A percentile compares a stretch with the other conserved stretches of the same genome.
phyloP scores from a whole-genome alignment of 2,329 filamentous ascomycete species.

The Apiospora malaysiana region DNA sequence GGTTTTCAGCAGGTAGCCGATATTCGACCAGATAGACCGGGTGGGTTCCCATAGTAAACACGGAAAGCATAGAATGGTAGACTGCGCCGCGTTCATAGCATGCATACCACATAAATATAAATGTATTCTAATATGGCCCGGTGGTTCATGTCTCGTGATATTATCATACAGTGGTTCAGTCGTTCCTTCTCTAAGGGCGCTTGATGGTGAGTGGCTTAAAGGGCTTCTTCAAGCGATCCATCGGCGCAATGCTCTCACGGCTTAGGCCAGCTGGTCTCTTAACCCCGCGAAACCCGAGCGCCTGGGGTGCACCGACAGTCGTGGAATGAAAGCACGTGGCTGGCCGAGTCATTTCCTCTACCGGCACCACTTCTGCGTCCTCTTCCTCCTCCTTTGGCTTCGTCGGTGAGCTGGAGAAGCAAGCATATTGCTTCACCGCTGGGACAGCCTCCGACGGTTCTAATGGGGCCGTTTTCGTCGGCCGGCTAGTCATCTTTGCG shows the following conservation, averaged over 20 bases:
- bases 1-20: constrained; percentile 43
- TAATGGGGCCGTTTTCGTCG: constrained; percentile 30
- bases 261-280: constrained; percentile 51
- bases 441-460: constrained; percentile 31
- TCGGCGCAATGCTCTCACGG: constrained; percentile 50
- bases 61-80: constrained; percentile 10
- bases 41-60: background rate
- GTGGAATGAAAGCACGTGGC: constrained; percentile 58
- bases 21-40: constrained; percentile 27
- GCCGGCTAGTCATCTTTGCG: constrained; percentile 43
- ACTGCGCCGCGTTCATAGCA: background rate
- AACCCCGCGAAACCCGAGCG: constrained; percentile 40
- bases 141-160: background rate
- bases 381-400: constrained; percentile 30
- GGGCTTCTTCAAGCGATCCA: constrained; percentile 58
- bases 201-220: constrained; percentile 64
- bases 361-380: constrained; percentile 36
- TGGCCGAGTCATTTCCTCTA: constrained; percentile 44
- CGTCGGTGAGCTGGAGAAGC: constrained; percentile 63
- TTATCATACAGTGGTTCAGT: background rate
- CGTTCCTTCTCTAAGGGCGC: constrained; percentile 32
- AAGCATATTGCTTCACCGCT: constrained; percentile 53
- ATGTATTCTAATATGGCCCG: background rate
- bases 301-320: constrained; percentile 48
- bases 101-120: background rate